These are phyloP conservation scores for Tulasnella sp. DNA, from an alignment of 768 basidiomycete species.

Conservation along the genomic window DNA sequence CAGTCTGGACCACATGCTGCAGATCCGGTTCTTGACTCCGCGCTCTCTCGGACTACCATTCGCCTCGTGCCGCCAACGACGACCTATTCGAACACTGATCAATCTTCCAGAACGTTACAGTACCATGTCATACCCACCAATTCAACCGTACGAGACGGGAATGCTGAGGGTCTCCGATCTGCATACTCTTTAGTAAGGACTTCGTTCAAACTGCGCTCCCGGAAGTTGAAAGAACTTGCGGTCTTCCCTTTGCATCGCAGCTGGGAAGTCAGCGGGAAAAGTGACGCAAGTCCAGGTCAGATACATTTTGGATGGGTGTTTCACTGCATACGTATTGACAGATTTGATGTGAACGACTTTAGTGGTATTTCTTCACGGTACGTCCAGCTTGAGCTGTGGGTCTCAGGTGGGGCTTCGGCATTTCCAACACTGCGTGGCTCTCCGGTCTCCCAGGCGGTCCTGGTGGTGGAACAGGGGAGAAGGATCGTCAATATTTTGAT, in stretches of 20 bases:
- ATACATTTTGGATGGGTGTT: background rate
- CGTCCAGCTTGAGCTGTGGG: background rate
- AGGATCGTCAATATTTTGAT: conserved; percentile 72
- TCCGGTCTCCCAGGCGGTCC: conserved; percentile 48
- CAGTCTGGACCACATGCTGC: background rate
- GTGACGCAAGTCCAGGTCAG: conserved; percentile 59
- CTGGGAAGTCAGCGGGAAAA: conserved; percentile 74
- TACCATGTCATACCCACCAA: conserved; percentile 18
- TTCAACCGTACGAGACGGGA: conserved; percentile 23
- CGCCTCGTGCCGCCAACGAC: background rate
- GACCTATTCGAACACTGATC: background rate
- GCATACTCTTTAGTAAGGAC: conserved; percentile 24
- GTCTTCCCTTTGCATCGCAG: conserved; percentile 32
- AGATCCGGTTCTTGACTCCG: background rate
- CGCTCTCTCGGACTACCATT: background rate
- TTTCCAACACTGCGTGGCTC: background rate
- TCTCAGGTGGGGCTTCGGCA: too few species aligned
- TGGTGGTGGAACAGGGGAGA: conserved; percentile 58
- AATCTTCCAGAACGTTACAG: background rate
- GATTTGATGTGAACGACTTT: background rate
- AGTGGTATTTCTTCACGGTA: conserved; percentile 74
- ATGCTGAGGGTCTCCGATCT: conserved; percentile 24
- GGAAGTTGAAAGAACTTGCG: background rate
- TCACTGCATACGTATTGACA: background rate
- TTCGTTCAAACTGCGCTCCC: background rate